These are phyloP conservation scores for Lathyrus tuberosus DNA, from an alignment of 306 rosid species.

Conservation along the genomic window DNA sequence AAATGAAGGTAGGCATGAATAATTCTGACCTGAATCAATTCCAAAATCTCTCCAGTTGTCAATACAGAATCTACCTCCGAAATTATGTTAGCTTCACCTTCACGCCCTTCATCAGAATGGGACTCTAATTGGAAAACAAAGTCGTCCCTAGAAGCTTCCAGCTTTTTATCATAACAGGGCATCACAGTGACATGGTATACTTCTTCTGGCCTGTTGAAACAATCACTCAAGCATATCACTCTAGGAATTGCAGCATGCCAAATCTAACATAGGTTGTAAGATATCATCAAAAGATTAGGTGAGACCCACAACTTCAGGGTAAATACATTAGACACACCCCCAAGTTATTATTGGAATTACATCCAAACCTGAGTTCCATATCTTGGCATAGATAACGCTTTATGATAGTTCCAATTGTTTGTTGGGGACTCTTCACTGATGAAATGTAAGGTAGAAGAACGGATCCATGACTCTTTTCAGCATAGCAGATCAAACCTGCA, in stretches of 20 bases:
- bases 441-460: slow-evolving; percentile 83
- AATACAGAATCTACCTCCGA: slow-evolving; percentile 93
- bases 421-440: slow-evolving; percentile 91
- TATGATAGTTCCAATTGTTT: slow-evolving; percentile 79
- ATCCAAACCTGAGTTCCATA: slow-evolving; percentile 70
- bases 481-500: slow-evolving; percentile 98
- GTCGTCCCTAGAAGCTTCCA: slow-evolving; percentile 95
- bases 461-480: slow-evolving; percentile 92
- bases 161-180: slow-evolving; percentile 99
- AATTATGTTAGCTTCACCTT: slow-evolving; percentile 44
- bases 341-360: not conserved
- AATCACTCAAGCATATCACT: slow-evolving; percentile 23
- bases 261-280: slow-evolving; percentile 9
- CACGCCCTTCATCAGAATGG: slow-evolving; percentile 39
- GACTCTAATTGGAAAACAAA: slow-evolving; percentile 65
- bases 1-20: slow-evolving; percentile 16
- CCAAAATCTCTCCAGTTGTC: slow-evolving; percentile 94
- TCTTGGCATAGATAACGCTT: slow-evolving; percentile 65
- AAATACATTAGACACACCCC: no score
- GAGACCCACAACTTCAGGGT: no score
- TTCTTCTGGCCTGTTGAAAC: slow-evolving; percentile 72
- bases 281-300: no score
- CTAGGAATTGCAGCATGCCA: slow-evolving; percentile 25
- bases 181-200: slow-evolving; percentile 91
- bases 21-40: slow-evolving; percentile 74